Conservation (phyloP, 805 yeast species). For the Vanderwaltozyma tropicalis region DNA sequence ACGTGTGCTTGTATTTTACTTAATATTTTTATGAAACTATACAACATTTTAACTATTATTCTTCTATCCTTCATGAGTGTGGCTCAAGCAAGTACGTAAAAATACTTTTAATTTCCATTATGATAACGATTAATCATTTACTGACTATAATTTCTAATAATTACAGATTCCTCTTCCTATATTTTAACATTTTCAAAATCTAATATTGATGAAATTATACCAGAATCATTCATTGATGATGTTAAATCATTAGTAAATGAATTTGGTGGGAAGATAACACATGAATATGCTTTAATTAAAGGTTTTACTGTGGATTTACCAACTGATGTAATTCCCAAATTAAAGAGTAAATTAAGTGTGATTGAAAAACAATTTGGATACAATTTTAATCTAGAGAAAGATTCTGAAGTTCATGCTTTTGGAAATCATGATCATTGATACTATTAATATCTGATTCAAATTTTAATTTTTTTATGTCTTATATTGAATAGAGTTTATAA, state of each 20-base stretch:
- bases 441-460: too few species aligned
- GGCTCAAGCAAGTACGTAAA: not conserved
- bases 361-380: constrained; percentile 13
- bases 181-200: constrained; percentile 12
- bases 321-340: constrained; percentile 12
- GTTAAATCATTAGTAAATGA: constrained; percentile 28
- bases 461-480: not conserved
- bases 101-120: too few species aligned
- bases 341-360: constrained; percentile 10
- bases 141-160: not conserved
- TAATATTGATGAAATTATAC: constrained; percentile 4
- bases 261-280: constrained; percentile 37
- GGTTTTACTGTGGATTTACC: constrained; percentile 39
- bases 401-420: constrained; percentile 21
- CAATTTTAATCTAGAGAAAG: constrained; percentile 18
- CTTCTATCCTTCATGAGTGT: not conserved
- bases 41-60: not conserved
- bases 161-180: constrained; percentile 9
- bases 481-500: too few species aligned
- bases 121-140: not conserved
- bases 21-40: too few species aligned
- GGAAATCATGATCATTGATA: constrained; percentile 4
- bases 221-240: constrained; percentile 11
- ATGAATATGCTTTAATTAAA: constrained; percentile 36
- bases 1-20: not conserved